These are phyloP conservation scores for Sarocladiaceae sp. DNA, from an alignment of 2,329 filamentous ascomycete genomes.

Conservation along the genomic window DNA sequence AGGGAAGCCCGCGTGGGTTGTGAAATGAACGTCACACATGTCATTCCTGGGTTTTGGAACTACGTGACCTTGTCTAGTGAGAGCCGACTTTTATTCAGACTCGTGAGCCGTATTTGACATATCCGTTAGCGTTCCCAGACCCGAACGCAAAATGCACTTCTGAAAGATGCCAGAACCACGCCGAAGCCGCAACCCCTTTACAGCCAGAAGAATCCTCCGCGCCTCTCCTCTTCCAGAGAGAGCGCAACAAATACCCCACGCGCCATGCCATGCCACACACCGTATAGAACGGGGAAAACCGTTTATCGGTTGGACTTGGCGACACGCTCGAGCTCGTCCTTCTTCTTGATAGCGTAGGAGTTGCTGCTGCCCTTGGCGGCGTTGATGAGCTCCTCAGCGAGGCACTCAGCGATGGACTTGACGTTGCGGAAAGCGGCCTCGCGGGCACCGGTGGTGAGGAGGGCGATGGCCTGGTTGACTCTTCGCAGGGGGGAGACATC, in stretches of 20 bases:
- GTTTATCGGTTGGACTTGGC: constrained; percentile 99
- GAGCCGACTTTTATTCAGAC: constrained; percentile 38
- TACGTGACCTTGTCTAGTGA: constrained; percentile 20
- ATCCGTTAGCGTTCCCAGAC: constrained; percentile 38
- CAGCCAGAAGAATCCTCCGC: constrained; percentile 12
- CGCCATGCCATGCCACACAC: constrained; percentile 13
- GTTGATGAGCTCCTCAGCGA: constrained; percentile 99
- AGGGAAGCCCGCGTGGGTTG: too few species aligned
- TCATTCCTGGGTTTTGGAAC: constrained; percentile 27
- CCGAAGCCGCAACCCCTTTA: constrained; percentile 26
- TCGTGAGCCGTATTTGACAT: constrained; percentile 35
- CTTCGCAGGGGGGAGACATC: constrained; percentile 99
- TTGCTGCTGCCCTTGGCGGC: constrained; percentile 99
- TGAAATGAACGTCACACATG: too few species aligned
- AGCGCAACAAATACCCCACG: constrained; percentile 6
- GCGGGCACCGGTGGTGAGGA: constrained; percentile 97
- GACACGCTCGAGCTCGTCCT: constrained; percentile 99
- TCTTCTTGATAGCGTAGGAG: constrained; percentile 99
- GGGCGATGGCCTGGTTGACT: constrained; percentile 99
- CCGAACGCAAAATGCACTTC: constrained; percentile 42
- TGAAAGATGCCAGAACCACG: constrained; percentile 40
- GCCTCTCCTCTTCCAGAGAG: constrained; percentile 3
- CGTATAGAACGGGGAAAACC: constrained; percentile 22
- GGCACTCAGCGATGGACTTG: constrained; percentile 99
- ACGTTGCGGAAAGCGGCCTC: constrained; percentile 99